A percentile compares a stretch with the other conserved stretches of the same genome.
phyloP scores from a whole-genome alignment of 176 grass and related monocot species.

The Bothriochloa decipiens region DNA sequence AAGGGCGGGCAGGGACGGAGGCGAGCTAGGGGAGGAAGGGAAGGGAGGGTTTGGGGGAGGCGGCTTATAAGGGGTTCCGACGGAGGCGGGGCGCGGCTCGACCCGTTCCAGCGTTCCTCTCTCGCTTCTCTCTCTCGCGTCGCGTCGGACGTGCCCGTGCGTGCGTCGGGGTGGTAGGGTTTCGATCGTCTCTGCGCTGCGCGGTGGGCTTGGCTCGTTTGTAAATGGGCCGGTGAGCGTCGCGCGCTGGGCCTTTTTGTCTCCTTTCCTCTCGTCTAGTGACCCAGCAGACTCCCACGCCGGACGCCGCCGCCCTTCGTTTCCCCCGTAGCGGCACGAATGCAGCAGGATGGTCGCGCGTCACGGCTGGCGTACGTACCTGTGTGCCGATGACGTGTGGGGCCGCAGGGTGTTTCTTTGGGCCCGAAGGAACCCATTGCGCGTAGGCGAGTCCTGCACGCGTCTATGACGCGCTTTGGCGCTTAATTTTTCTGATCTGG shows the following conservation, averaged over 20 bases:
- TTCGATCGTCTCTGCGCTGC: no score
- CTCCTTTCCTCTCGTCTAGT: no score
- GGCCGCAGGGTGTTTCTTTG: background rate
- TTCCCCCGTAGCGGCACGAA: no score
- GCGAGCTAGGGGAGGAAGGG: background rate
- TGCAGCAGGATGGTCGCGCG: no score
- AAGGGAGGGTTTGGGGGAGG: constrained; percentile 7
- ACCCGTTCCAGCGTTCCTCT: constrained; percentile 9
- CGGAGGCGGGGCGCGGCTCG: constrained; percentile 53
- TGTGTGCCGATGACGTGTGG: background rate
- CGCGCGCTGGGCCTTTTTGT: background rate
- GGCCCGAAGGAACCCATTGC: background rate
- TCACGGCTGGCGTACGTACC: no score
- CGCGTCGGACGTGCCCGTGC: background rate
- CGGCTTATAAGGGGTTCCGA: constrained; percentile 54
- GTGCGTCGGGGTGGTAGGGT: no score
- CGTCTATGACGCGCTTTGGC: background rate
- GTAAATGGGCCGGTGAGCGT: background rate
- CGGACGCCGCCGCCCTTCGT: no score
- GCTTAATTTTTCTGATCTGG: no score
- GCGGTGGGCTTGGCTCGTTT: background rate
- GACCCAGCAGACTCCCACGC: no score
- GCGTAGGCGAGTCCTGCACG: background rate
- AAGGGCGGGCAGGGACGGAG: background rate
- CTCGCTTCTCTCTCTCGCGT: background rate